phyloP scores from a whole-genome alignment of 192 early-diverging fungal genomes.

The Radiomyces spectabilis region DNA sequence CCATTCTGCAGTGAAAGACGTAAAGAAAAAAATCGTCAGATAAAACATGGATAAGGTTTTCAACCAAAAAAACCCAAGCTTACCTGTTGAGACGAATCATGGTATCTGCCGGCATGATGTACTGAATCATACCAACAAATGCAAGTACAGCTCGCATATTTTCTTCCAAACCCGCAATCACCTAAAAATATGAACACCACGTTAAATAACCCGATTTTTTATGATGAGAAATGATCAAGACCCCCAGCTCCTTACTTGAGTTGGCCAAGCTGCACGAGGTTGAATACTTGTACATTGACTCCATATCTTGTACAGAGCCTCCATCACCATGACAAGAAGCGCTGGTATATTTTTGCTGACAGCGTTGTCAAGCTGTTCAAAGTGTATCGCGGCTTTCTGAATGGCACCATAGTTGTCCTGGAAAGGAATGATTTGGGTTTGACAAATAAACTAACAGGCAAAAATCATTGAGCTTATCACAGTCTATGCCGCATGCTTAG shows the following conservation, averaged over 20 bases:
- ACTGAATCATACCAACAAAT: constrained; percentile 82
- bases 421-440: constrained; percentile 49
- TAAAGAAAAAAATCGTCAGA: no score
- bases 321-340: constrained; percentile 67
- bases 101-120: constrained; percentile 75
- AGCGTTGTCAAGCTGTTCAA: constrained; percentile 53
- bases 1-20: no score
- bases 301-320: constrained; percentile 49
- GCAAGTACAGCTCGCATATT: constrained; percentile 61
- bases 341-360: constrained; percentile 72
- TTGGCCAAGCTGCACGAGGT: neutral
- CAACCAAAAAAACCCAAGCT: no score
- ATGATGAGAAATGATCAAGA: no score
- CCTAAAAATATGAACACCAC: no score
- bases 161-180: neutral
- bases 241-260: no score
- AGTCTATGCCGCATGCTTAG: no score
- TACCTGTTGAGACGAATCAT: constrained; percentile 69
- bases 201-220: no score
- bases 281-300: neutral
- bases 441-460: constrained; percentile 49
- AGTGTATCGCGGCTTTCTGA: constrained; percentile 54
- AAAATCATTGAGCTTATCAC: no score
- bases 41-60: no score
- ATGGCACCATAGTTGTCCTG: constrained; percentile 48